Percentiles rank a stretch among this genome's conserved stretches.
Evolutionary conservation across 1,284 basidiomycete genomes (phyloP).

Genomic region (Puccinia horiana): DNA sequence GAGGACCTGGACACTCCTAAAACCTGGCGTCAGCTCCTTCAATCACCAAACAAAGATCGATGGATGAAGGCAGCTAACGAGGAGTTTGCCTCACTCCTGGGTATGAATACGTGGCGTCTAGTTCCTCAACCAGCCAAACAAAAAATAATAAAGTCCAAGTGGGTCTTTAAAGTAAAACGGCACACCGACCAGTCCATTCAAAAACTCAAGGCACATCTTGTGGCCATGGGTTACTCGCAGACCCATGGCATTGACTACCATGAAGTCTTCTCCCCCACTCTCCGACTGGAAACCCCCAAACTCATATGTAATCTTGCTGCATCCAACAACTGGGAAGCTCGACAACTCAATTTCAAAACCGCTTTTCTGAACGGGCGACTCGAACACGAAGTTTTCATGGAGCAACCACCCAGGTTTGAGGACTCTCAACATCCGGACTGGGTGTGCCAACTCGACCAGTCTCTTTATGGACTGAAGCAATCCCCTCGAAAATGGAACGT

Average conservation of each 20-base stretch:
- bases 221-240: conserved; percentile 6
- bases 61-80: conserved; percentile 1
- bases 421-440: background rate
- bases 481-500: background rate
- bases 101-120: background rate
- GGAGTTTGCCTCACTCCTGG: background rate
- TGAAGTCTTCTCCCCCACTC: conserved; percentile 4
- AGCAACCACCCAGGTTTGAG: background rate
- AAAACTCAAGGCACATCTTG: background rate
- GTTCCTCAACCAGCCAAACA: background rate
- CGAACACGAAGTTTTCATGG: background rate
- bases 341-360: background rate
- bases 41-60: background rate
- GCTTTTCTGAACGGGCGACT: conserved; percentile 20
- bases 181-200: background rate
- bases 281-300: background rate
- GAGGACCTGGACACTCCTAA: background rate
- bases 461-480: conserved; percentile 29
- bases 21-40: background rate
- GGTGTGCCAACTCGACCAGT: background rate
- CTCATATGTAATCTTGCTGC: background rate
- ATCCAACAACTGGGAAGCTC: background rate
- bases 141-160: conserved; percentile 14
- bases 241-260: conserved; percentile 11
- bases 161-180: conserved; percentile 23